phyloP scores from a whole-genome alignment of 192 early-diverging fungal species.

The Powellomyces hirtus region DNA sequence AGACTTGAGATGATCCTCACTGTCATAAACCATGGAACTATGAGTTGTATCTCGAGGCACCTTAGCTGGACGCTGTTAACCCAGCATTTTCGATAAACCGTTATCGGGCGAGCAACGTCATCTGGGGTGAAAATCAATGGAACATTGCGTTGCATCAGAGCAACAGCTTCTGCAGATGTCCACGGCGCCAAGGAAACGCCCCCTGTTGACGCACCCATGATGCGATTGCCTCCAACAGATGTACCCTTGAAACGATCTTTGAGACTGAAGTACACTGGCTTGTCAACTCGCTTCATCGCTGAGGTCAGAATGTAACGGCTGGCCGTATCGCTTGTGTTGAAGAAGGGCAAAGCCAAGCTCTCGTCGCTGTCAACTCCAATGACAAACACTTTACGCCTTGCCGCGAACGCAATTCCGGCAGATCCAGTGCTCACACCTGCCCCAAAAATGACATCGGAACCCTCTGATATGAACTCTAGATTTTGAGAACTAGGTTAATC shows the following conservation, averaged over 20 bases:
- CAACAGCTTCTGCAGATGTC: background rate
- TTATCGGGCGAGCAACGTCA: background rate
- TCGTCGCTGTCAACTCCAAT: constrained; percentile 39
- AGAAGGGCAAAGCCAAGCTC: constrained; percentile 8
- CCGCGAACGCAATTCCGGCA: constrained; percentile 20
- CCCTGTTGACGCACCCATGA: constrained; percentile 8
- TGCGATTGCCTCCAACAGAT: background rate
- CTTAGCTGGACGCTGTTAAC: too few species aligned
- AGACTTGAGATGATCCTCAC: constrained; percentile 1
- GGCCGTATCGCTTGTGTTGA: constrained; percentile 10
- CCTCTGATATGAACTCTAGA: constrained; percentile 7
- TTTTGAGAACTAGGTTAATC: background rate
- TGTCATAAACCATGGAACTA: too few species aligned
- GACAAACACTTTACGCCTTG: constrained; percentile 16
- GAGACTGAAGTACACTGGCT: background rate
- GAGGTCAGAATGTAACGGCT: constrained; percentile 24
- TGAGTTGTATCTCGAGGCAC: too few species aligned
- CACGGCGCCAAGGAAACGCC: background rate
- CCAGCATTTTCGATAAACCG: background rate
- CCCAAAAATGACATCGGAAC: constrained; percentile 31
- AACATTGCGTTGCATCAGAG: background rate
- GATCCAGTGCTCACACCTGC: constrained; percentile 29
- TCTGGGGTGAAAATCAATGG: too few species aligned
- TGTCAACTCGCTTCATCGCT: constrained; percentile 16
- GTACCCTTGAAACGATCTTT: constrained; percentile 15